Evolutionary conservation across 2,329 filamentous ascomycete species (phyloP).

Genomic region (Cytospora chrysosperma): DNA sequence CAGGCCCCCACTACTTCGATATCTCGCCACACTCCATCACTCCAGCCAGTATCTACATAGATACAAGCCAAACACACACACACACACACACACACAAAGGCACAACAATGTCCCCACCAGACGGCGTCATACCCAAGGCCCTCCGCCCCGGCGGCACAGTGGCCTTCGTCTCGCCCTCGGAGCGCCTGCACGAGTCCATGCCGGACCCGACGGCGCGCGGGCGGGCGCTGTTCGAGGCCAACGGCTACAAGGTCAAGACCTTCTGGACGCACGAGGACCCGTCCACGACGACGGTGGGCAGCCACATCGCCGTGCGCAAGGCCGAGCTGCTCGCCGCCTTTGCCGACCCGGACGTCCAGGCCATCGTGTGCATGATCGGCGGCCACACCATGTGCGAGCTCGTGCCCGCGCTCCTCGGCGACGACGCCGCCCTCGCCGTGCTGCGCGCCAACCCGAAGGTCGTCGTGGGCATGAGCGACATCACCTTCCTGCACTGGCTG

Average conservation of each 20-base stretch:
- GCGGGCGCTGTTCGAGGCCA: conserved; percentile 30
- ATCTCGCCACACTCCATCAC: background rate
- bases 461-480: conserved; percentile 43
- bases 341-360: conserved; percentile 36
- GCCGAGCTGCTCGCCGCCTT: conserved; percentile 40
- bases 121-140: conserved; percentile 9
- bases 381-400: conserved; percentile 41
- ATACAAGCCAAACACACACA: background rate
- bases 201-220: conserved; percentile 35
- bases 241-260: conserved; percentile 37
- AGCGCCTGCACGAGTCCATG: conserved; percentile 35
- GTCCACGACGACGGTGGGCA: conserved; percentile 31
- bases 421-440: conserved; percentile 34
- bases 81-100: background rate
- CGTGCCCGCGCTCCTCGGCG: conserved; percentile 37
- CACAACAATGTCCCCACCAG: background rate
- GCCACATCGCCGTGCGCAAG: conserved; percentile 37
- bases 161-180: conserved; percentile 41
- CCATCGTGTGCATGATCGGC: conserved; percentile 41
- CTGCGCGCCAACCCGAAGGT: conserved; percentile 41
- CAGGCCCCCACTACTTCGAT: too few relatives aligned
- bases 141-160: conserved; percentile 39
- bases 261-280: conserved; percentile 33
- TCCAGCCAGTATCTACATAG: background rate
- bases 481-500: conserved; percentile 44